Percentiles rank a stretch among this genome's conserved stretches.
These are phyloP conservation scores for Mortierella sp. DNA, from an alignment of 371 early-diverging fungal species.

Conservation along the genomic window DNA sequence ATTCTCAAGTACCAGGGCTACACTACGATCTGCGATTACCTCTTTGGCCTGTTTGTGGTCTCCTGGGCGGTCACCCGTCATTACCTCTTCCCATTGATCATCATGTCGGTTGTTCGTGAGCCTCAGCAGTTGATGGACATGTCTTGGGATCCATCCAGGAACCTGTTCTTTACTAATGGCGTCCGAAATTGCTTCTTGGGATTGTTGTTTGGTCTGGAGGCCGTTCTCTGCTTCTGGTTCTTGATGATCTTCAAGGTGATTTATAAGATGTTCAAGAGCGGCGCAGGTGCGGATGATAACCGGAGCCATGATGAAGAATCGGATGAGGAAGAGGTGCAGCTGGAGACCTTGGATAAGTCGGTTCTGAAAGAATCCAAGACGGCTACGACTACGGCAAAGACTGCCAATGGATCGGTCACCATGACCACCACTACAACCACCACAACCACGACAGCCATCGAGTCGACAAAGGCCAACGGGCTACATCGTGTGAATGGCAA, in stretches of 20 bases:
- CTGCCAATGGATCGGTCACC: slow-evolving; percentile 1
- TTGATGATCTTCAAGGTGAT: slow-evolving; percentile 78
- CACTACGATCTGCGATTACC: slow-evolving; percentile 69
- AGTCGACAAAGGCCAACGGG: no score
- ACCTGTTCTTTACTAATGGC: slow-evolving; percentile 62
- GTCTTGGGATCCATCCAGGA: slow-evolving; percentile 74
- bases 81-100: slow-evolving; percentile 67
- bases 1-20: slow-evolving; percentile 77
- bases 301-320: slow-evolving; percentile 71
- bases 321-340: slow-evolving; percentile 20
- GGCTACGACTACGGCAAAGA: slow-evolving; percentile 11
- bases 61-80: slow-evolving; percentile 87
- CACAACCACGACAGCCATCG: no score
- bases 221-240: slow-evolving; percentile 85
- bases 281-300: slow-evolving; percentile 74
- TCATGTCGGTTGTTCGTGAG: slow-evolving; percentile 63
- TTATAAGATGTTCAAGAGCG: slow-evolving; percentile 64
- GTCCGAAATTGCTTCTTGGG: slow-evolving; percentile 68
- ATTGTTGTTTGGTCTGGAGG: slow-evolving; percentile 70
- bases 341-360: slow-evolving; percentile 21
- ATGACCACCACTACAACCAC: no score
- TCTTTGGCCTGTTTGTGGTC: slow-evolving; percentile 81
- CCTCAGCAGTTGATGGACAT: slow-evolving; percentile 63
- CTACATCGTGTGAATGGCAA: no score
- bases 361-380: slow-evolving; percentile 9